These are phyloP conservation scores for Galeopsis tetrahit DNA, from an alignment of 257 asterid genomes.

Conservation along the genomic window DNA sequence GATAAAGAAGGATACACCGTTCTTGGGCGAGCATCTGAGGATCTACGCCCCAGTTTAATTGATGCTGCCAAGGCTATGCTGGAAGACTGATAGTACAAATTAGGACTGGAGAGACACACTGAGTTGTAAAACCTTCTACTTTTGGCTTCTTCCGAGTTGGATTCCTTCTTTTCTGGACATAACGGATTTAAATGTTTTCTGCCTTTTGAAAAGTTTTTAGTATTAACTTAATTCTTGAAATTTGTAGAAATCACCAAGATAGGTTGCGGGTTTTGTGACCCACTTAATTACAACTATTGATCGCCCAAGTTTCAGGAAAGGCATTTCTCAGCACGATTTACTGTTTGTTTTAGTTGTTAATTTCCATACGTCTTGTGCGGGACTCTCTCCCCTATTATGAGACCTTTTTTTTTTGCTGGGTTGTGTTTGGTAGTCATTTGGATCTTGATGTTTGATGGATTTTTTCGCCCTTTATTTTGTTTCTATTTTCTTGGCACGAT, in stretches of 20 bases:
- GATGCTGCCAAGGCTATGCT: conserved; percentile 94
- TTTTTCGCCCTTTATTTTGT: too few relatives aligned
- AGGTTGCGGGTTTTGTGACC: background rate
- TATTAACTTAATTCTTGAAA: background rate
- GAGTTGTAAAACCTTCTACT: background rate
- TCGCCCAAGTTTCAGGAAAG: too few relatives aligned
- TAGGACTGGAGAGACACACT: conserved; percentile 13
- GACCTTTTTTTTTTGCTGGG: too few relatives aligned
- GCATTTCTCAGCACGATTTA: too few relatives aligned
- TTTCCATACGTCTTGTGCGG: too few relatives aligned
- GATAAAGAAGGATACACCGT: conserved; percentile 95
- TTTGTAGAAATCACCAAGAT: background rate
- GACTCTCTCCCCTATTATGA: too few relatives aligned
- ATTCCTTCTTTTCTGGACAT: background rate
- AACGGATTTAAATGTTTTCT: background rate
- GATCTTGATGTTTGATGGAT: too few relatives aligned
- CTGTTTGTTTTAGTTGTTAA: too few relatives aligned
- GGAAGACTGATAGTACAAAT: conserved; percentile 56
- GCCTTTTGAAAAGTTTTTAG: background rate
- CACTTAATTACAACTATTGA: background rate
- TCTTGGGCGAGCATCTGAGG: conserved; percentile 80
- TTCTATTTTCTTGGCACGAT: too few relatives aligned
- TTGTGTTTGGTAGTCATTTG: too few relatives aligned
- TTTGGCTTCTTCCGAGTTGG: conserved; percentile 11
- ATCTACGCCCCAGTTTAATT: conserved; percentile 62